phyloP scores from a whole-genome alignment of 176 grass and related monocot species.

The Lolium perenne region DNA sequence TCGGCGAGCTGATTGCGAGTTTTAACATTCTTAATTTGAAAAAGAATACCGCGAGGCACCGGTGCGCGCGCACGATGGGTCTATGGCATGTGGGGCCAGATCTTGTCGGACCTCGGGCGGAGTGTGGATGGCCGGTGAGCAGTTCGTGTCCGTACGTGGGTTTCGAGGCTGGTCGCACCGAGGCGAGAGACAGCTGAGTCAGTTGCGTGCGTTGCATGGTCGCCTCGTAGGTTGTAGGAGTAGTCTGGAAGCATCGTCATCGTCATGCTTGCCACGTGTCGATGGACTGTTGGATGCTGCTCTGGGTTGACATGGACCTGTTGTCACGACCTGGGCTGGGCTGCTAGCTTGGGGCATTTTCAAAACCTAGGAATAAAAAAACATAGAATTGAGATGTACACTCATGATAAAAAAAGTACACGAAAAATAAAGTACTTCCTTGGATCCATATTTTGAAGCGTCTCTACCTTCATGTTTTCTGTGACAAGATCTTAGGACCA shows the following conservation, averaged over 20 bases:
- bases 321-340: background rate
- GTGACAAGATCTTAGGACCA: too few relatives aligned
- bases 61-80: background rate
- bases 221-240: background rate
- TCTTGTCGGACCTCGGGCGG: background rate
- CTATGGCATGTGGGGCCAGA: background rate
- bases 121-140: background rate
- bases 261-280: background rate
- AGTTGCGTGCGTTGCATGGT: background rate
- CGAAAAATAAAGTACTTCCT: too few relatives aligned
- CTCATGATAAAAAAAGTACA: too few relatives aligned
- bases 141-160: background rate
- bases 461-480: too few relatives aligned
- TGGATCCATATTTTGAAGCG: too few relatives aligned
- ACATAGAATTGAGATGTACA: too few relatives aligned
- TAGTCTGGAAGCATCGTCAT: background rate
- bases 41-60: background rate
- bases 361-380: too few relatives aligned
- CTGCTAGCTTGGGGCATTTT: background rate
- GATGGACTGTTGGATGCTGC: background rate
- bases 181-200: background rate
- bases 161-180: background rate
- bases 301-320: background rate
- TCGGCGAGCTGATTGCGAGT: background rate
- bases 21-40: background rate